These are phyloP conservation scores for Millerozyma acaciae DNA, from an alignment of 805 yeast species.

Conservation along the genomic window DNA sequence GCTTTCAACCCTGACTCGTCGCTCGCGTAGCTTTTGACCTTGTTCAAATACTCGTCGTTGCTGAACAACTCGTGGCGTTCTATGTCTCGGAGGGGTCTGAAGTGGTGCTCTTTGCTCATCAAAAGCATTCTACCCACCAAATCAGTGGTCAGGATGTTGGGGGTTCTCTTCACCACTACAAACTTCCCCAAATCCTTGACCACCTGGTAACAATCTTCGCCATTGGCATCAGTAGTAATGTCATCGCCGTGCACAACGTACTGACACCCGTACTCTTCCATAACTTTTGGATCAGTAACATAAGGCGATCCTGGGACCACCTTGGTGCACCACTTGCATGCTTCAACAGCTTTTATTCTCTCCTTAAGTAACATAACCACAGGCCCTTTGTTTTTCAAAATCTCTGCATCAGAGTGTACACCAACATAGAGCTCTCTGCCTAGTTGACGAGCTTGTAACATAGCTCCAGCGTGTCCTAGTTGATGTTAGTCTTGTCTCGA, in stretches of 20 bases:
- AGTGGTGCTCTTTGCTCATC: conserved; percentile 57
- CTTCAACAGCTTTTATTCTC: conserved; percentile 77
- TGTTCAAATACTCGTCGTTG: conserved; percentile 32
- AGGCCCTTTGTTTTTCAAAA: conserved; percentile 80
- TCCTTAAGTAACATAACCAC: conserved; percentile 86
- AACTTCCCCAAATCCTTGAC: conserved; percentile 85
- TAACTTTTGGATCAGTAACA: conserved; percentile 79
- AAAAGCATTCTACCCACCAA: conserved; percentile 83
- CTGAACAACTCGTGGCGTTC: conserved; percentile 25
- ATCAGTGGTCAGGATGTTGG: conserved; percentile 92
- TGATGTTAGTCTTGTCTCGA: conserved; percentile 6
- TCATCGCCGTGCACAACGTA: conserved; percentile 99
- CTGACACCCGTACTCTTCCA: conserved; percentile 71
- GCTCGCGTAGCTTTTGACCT: conserved; percentile 55
- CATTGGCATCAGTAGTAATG: conserved; percentile 93
- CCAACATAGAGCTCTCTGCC: conserved; percentile 81
- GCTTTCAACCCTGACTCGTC: conserved; percentile 55
- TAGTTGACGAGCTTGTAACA: conserved; percentile 84
- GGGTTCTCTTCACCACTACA: conserved; percentile 88
- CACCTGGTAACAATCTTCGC: conserved; percentile 84
- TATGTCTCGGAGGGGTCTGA: conserved; percentile 24
- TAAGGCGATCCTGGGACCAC: conserved; percentile 83
- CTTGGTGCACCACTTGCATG: conserved; percentile 83
- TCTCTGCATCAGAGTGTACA: conserved; percentile 89
- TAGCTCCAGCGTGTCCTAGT: conserved; percentile 84